phyloP scores from a whole-genome alignment of 2,329 filamentous ascomycete genomes.

The Cercospora sp. region DNA sequence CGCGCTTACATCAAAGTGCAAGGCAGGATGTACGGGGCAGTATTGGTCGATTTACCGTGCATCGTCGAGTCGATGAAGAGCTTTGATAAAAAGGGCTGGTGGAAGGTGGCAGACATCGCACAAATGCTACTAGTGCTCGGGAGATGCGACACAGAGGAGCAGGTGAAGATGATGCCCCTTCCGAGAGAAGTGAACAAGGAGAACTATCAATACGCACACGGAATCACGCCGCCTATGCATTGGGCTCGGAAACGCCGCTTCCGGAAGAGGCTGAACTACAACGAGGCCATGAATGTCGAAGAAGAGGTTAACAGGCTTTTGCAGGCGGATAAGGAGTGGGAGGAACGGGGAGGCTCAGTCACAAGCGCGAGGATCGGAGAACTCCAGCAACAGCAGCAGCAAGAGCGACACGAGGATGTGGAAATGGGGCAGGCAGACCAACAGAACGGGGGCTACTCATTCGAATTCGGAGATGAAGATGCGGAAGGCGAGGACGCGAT shows the following conservation, averaged over 20 bases:
- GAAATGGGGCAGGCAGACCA: constrained; percentile 28
- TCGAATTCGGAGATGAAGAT: constrained; percentile 48
- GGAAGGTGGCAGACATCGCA: constrained; percentile 84
- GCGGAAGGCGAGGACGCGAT: constrained; percentile 42
- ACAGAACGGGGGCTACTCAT: constrained; percentile 23
- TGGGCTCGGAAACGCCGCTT: constrained; percentile 81
- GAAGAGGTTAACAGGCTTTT: constrained; percentile 74
- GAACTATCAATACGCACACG: constrained; percentile 75
- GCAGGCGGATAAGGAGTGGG: constrained; percentile 59
- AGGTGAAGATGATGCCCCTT: constrained; percentile 56
- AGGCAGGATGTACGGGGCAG: constrained; percentile 71
- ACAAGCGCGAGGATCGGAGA: constrained; percentile 15
- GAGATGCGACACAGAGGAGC: constrained; percentile 58
- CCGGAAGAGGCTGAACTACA: constrained; percentile 76
- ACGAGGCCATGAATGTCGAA: constrained; percentile 83
- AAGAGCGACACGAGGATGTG: background rate
- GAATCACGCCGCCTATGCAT: constrained; percentile 83
- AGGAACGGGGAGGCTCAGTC: constrained; percentile 54
- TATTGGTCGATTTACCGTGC: constrained; percentile 79
- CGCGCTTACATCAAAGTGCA: constrained; percentile 72
- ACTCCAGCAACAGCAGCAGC: constrained; percentile 15
- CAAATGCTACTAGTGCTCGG: constrained; percentile 85
- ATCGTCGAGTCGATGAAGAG: constrained; percentile 91
- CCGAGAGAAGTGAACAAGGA: constrained; percentile 70
- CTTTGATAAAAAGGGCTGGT: constrained; percentile 84